Base-by-base conservation (phyloP, 441 rosid species). In the Gossypium trilobum region DNA sequence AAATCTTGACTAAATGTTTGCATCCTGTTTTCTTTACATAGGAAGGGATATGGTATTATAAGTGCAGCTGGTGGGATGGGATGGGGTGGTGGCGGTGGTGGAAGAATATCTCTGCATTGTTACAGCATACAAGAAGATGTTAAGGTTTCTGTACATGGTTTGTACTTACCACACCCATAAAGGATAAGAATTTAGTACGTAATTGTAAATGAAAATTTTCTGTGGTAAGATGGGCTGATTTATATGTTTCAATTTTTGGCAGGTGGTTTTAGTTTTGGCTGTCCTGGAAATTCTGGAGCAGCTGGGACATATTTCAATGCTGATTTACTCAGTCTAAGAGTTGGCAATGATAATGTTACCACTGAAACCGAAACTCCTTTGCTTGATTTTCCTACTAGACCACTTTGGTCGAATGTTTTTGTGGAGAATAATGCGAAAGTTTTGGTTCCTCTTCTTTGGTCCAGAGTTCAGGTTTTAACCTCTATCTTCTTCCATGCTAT, bases 31-130 rank as follows among this genome's bases (percentile, higher is more conserved):
- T 78, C 64, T 74, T 80, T 83, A 23, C 74, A 69, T 80, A 92
- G 99, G 91, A 95, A 91, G 84, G 99, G 99, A 83, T 82, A 82
- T 66, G 97, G 97, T 67, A 81, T 68, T 69, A 81, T 95, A 74
- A 90, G 96, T 78, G 93, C 96, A 54, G 90, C 94, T 19, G 99
- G 99, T 68, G 97, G 99, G 60, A 87, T 74, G 50, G 97, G 99
- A 73, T 85, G 87, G 87, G 97, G 94, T 59, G 99, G 99, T 73
- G 99, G 99, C 73, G 94, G 99, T 3, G 99, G 99, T 60, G 97
- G 99, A 78, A 89, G 99, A 85, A 81, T 92, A 68, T 89, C 97
- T 71, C 87, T 95, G 79, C 88, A 90, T 74, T 90, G 97, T 81
- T 95, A 92, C 88, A 92, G 97, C 92, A 88, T 89, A 78, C 97